Conservation (phyloP, 352 stramenopile species). For the Phytophthora kernoviae region DNA sequence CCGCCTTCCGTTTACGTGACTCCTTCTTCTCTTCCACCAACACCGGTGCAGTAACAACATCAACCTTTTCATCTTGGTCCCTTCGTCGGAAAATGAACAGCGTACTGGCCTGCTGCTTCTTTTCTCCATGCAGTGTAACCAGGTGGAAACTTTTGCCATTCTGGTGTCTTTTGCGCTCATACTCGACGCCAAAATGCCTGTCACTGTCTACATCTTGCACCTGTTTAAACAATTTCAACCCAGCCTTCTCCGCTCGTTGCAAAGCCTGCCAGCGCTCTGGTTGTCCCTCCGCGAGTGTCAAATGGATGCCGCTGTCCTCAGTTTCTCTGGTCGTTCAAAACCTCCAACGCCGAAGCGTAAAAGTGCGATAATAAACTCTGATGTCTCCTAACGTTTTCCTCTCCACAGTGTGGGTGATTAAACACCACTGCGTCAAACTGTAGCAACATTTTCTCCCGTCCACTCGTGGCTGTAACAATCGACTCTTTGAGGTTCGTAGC, state of each 20-base stretch:
- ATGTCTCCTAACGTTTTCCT: constrained; percentile 90
- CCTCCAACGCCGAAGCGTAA: constrained; percentile 67
- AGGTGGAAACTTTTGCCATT: constrained; percentile 88
- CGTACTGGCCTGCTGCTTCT: constrained; percentile 64
- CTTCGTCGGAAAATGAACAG: constrained; percentile 59
- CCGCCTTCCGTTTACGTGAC: constrained; percentile 47
- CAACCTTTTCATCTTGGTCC: background rate
- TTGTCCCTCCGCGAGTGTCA: constrained; percentile 81
- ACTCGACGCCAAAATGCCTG: constrained; percentile 42
- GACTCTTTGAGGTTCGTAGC: constrained; percentile 62
- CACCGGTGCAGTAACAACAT: background rate
- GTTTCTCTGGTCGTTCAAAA: constrained; percentile 33
- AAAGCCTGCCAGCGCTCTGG: constrained; percentile 77
- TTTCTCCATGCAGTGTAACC: constrained; percentile 73
- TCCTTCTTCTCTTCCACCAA: background rate
- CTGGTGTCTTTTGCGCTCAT: constrained; percentile 88
- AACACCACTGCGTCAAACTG: constrained; percentile 90
- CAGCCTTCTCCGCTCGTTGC: constrained; percentile 46
- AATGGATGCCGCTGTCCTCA: constrained; percentile 39
- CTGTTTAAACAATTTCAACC: constrained; percentile 50
- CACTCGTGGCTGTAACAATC: too few species aligned
- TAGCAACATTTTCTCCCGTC: constrained; percentile 2
- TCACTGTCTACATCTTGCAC: constrained; percentile 55
- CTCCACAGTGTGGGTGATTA: constrained; percentile 93
- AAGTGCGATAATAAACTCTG: constrained; percentile 92